Evolutionary conservation across 2,329 filamentous ascomycete genomes (phyloP).

Genomic region (Penicillium sp.): DNA sequence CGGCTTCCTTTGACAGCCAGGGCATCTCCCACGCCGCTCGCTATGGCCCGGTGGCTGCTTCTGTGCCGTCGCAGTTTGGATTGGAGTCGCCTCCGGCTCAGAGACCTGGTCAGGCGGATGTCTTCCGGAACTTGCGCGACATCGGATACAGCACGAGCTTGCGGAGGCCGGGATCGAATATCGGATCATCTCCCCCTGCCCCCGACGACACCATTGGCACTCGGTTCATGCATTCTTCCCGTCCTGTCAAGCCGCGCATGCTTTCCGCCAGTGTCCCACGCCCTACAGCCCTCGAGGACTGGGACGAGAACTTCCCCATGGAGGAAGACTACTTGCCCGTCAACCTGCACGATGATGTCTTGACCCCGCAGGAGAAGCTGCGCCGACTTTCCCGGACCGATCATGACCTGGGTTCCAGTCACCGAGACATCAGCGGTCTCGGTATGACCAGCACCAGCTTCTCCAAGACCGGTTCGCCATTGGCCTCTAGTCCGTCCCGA

Average conservation of each 20-base stretch:
- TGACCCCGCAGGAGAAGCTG: slow-evolving; percentile 63
- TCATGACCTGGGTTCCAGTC: slow-evolving; percentile 50
- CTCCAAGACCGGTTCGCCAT: slow-evolving; percentile 56
- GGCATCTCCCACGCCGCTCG: slow-evolving; percentile 89
- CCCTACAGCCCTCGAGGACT: slow-evolving; percentile 56
- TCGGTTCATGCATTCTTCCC: slow-evolving; percentile 66
- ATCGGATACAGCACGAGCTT: slow-evolving; percentile 71
- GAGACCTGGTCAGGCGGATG: slow-evolving; percentile 63
- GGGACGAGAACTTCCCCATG: slow-evolving; percentile 70
- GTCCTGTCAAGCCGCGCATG: slow-evolving; percentile 59
- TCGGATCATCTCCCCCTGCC: slow-evolving; percentile 61
- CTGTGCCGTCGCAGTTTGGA: slow-evolving; percentile 87
- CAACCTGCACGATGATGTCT: slow-evolving; percentile 63
- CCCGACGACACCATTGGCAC: slow-evolving; percentile 69
- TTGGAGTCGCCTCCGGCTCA: slow-evolving; percentile 79
- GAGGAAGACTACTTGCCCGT: slow-evolving; percentile 87
- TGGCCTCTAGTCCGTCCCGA: slow-evolving; percentile 62
- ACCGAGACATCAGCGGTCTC: slow-evolving; percentile 53
- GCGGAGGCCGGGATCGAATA: slow-evolving; percentile 56
- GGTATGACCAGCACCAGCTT: slow-evolving; percentile 52
- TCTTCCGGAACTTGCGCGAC: slow-evolving; percentile 62
- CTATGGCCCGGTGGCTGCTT: slow-evolving; percentile 87
- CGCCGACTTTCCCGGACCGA: slow-evolving; percentile 61
- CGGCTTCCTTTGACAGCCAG: slow-evolving; percentile 94
- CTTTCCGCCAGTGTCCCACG: slow-evolving; percentile 63